phyloP scores from a whole-genome alignment of 192 early-diverging fungal species.

The Coemansia pectinata region DNA sequence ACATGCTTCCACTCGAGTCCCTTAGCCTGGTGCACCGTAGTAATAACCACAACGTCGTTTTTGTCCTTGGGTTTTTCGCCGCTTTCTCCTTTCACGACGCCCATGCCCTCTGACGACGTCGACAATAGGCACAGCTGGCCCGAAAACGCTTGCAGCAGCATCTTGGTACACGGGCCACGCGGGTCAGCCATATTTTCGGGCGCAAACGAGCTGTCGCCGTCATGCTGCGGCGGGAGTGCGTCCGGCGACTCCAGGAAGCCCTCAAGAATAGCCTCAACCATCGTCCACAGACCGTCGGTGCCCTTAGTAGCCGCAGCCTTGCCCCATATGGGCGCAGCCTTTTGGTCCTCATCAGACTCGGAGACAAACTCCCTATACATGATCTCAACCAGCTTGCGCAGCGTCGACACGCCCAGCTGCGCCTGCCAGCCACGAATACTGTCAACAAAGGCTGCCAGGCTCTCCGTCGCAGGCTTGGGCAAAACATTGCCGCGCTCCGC shows the following conservation, averaged over 20 bases:
- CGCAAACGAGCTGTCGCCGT: neutral
- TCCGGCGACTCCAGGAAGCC: slow-evolving; percentile 17
- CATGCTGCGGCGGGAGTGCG: neutral
- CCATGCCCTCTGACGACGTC: slow-evolving; percentile 38
- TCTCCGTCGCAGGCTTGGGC: slow-evolving; percentile 4
- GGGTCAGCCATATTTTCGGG: neutral
- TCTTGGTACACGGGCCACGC: slow-evolving; percentile 16
- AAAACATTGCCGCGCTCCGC: neutral
- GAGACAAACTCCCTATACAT: slow-evolving; percentile 23
- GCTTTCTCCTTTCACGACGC: slow-evolving; percentile 8
- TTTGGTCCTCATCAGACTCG: neutral
- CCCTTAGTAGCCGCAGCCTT: neutral
- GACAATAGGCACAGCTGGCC: slow-evolving; percentile 44
- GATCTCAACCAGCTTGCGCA: slow-evolving; percentile 9
- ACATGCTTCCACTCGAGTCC: slow-evolving; percentile 51
- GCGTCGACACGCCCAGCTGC: slow-evolving; percentile 8
- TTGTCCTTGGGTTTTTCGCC: neutral
- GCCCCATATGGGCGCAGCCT: slow-evolving; percentile 4
- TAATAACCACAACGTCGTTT: slow-evolving; percentile 30
- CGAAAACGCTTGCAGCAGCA: slow-evolving; percentile 30
- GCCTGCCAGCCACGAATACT: slow-evolving; percentile 16
- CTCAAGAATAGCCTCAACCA: slow-evolving; percentile 26
- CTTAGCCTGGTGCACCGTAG: slow-evolving; percentile 53
- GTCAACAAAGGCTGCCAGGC: slow-evolving; percentile 19
- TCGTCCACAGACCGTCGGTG: slow-evolving; percentile 21